A percentile compares a stretch with the other conserved stretches of the same genome.
Evolutionary conservation across 208 protist species (phyloP).

Genomic region (Acanthamoeba lenticulata): DNA sequence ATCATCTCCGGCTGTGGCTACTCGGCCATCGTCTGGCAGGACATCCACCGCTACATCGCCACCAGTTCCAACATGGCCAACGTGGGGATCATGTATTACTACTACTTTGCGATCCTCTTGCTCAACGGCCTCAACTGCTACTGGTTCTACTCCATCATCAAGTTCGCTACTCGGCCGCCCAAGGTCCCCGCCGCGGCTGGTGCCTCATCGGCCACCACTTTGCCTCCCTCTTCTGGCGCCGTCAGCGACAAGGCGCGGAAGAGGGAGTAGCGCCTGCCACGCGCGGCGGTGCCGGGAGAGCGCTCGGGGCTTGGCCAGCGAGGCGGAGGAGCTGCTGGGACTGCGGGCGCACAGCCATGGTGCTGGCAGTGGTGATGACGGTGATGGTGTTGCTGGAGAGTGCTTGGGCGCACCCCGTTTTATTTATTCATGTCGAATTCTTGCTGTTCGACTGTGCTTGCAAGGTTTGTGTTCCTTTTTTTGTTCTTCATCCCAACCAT

Average conservation of each 20-base stretch:
- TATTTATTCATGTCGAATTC: no score
- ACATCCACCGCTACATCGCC: not conserved
- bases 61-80: not conserved
- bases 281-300: no score
- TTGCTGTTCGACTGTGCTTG: no score
- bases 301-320: no score
- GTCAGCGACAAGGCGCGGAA: not conserved
- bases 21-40: conserved; percentile 36
- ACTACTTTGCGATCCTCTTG: conserved; percentile 21
- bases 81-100: conserved; percentile 42
- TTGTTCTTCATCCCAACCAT: no score
- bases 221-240: not conserved
- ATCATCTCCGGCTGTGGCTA: conserved; percentile 38
- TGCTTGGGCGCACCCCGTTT: no score
- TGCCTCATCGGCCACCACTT: not conserved
- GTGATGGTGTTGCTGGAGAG: no score
- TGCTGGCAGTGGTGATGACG: no score
- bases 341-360: no score
- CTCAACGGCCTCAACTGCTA: conserved; percentile 40
- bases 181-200: not conserved
- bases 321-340: no score
- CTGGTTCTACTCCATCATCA: conserved; percentile 57
- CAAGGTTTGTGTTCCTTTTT: no score
- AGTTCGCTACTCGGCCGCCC: conserved; percentile 9
- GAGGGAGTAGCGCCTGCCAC: not conserved